Conservation (phyloP, 305 asterid species). For the Solanum hybrid region DNA sequence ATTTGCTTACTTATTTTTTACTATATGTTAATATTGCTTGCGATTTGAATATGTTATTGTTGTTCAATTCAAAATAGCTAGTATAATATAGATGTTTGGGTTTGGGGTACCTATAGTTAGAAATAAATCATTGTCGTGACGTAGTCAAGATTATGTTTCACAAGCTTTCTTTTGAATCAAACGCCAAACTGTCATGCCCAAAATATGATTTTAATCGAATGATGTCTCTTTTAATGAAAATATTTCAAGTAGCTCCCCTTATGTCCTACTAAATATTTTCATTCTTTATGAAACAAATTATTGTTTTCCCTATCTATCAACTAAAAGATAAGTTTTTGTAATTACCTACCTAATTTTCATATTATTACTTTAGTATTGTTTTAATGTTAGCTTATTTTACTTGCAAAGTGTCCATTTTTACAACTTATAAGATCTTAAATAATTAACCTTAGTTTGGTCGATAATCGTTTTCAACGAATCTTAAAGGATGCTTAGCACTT, state of each 20-base stretch:
- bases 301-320: background rate
- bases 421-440: background rate
- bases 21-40: background rate
- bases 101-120: background rate
- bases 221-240: background rate
- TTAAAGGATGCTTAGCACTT: background rate
- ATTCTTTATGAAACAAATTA: too few relatives aligned
- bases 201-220: too few relatives aligned
- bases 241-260: background rate
- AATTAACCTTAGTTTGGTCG: background rate
- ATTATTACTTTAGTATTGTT: too few relatives aligned
- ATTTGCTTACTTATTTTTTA: background rate
- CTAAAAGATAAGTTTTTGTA: background rate
- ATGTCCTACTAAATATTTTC: too few relatives aligned
- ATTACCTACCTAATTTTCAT: background rate
- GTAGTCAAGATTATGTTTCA: background rate
- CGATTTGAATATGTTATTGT: background rate
- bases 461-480: background rate
- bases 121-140: background rate
- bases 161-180: background rate
- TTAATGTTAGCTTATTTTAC: background rate
- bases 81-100: background rate
- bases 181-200: background rate
- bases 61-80: background rate
- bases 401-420: background rate